Base-by-base conservation (phyloP, 768 basidiomycete genomes). In the Serendipita sp. region DNA sequence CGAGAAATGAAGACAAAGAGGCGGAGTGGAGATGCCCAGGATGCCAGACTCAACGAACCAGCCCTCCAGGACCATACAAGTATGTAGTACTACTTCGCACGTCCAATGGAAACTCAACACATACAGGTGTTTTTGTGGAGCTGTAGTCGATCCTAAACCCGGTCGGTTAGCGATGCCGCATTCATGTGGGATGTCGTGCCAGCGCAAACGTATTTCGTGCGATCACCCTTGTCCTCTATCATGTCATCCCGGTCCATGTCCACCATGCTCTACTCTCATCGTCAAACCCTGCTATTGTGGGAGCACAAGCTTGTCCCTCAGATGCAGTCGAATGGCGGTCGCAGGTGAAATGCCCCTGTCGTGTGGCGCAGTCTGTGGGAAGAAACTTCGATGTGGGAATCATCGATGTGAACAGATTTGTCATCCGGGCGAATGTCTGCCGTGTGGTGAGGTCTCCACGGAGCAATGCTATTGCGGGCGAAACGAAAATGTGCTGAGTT, bases 231-330 rank as follows among this genome's bases (percentile, higher is more conserved):
- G 94, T 71, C 82, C 92, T 0, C 70, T 92, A 14, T 75, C 77
- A 14, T 98, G 95, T 69, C 95, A 97, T 71, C 95, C 96, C 0
- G 96, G 95, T 0, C 96, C 95, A 0, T 99, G 96, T 73, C 94
- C 94, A 0, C 92, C 92, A 0, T 99, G 96, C 69, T 81, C 83
- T 65, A 80, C 95, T 11, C 88, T 86, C 3, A 82, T 87, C 0
- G 79, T 81, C 44, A 73, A 83, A n/a, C 75, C 78, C 1, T 99
- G 96, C 70, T 84, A 88, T 60, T 97, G 93, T 66, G 79, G 80
- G 51, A 79, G 81, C 64, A 77, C 81, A 34, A 71, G 74, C 1
- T 74, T 87, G 51, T 77, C 81, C 0, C 78, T 84, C 65, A 76
- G 81, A 3, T 87, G 86, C 71, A 81, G 82, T 3, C 71, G 75